A percentile compares a stretch with the other conserved stretches of the same genome.
phyloP scores from a whole-genome alignment of 164 flowering plant genomes.

The Chimonanthus praecox region DNA sequence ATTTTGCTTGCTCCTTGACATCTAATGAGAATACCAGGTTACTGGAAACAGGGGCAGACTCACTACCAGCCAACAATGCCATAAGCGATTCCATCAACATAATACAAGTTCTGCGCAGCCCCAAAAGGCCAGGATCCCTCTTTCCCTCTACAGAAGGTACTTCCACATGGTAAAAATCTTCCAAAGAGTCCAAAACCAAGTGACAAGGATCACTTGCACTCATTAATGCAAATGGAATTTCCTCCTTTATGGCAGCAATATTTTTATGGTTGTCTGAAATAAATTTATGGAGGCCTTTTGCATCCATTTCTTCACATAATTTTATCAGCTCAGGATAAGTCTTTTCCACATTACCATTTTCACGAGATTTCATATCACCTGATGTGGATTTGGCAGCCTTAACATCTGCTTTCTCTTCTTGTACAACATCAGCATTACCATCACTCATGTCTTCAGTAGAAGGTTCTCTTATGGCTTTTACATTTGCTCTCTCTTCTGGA shows the following conservation, averaged over 20 bases:
- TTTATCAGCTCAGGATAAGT: conserved; percentile 64
- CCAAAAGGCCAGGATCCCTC: conserved; percentile 70
- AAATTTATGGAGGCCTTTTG: conserved; percentile 79
- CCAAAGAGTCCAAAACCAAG: conserved; percentile 67
- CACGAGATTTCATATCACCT: conserved; percentile 28
- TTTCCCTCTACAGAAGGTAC: conserved; percentile 52
- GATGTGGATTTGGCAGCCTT: conserved; percentile 26
- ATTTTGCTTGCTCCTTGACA: conserved; percentile 58
- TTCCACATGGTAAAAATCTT: conserved; percentile 62
- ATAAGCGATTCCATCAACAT: conserved; percentile 93
- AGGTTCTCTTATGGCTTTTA: conserved; percentile 28
- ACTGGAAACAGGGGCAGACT: conserved; percentile 28
- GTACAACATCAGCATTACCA: conserved; percentile 16
- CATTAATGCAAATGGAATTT: conserved; percentile 71
- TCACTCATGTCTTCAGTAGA: conserved; percentile 21
- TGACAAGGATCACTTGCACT: conserved; percentile 65
- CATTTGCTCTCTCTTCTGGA: conserved; percentile 33
- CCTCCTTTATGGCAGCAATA: conserved; percentile 72
- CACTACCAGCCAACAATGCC: conserved; percentile 27
- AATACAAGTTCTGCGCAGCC: conserved; percentile 83
- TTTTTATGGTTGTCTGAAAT: conserved; percentile 93
- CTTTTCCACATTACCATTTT: conserved; percentile 29
- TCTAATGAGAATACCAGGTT: conserved; percentile 41
- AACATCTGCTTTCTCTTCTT: conserved; percentile 47
- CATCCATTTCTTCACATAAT: conserved; percentile 75